Percentiles rank a stretch among this genome's conserved stretches.
Conservation (phyloP, 2,329 filamentous ascomycete genomes). For the Didymella sp. region DNA sequence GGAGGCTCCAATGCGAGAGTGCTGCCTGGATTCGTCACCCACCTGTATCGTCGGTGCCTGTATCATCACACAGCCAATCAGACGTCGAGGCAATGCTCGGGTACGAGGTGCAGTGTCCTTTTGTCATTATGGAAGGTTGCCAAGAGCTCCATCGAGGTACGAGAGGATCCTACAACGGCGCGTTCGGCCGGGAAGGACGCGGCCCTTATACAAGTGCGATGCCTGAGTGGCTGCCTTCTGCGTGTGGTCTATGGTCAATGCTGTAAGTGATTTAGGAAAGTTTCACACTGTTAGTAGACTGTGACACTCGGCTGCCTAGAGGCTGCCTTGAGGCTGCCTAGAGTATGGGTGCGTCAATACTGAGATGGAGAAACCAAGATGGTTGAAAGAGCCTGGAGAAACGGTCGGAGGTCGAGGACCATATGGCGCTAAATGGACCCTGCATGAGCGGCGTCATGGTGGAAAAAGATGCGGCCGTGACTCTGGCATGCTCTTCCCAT, state of each 20-base stretch:
- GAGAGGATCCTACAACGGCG: background rate
- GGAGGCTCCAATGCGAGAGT: constrained; percentile 12
- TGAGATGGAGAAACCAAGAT: background rate
- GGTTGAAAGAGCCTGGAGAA: background rate
- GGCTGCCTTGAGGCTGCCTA: background rate
- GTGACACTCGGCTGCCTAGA: no score
- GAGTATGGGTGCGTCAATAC: background rate
- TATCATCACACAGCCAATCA: constrained; percentile 13
- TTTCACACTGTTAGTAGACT: background rate
- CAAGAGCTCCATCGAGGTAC: background rate
- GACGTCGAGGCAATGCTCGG: background rate
- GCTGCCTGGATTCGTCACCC: constrained; percentile 21
- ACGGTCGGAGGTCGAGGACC: background rate
- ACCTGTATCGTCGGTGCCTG: constrained; percentile 20
- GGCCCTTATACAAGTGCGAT: background rate
- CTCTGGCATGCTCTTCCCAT: constrained; percentile 33
- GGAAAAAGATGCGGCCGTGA: constrained; percentile 37
- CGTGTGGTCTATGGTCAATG: background rate
- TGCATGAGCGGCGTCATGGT: constrained; percentile 36
- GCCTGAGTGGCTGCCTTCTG: background rate
- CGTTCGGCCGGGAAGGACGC: background rate
- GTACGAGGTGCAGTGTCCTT: background rate
- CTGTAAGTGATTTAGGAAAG: background rate
- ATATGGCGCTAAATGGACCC: background rate
- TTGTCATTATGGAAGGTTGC: background rate